phyloP scores from a whole-genome alignment of 441 rosid species.

The Jatropha podagrica region DNA sequence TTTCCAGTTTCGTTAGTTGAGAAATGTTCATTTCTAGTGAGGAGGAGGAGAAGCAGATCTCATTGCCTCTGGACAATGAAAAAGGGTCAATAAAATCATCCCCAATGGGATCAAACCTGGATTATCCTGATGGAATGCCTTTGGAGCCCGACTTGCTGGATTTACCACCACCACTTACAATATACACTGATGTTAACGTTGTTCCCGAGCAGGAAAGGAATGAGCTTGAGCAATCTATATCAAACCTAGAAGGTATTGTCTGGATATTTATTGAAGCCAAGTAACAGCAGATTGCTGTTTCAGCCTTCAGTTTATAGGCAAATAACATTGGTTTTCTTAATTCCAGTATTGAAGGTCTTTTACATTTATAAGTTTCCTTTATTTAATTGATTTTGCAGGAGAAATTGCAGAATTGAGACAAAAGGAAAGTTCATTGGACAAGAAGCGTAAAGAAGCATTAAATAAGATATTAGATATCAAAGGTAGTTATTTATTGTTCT shows the following conservation, averaged over 20 bases:
- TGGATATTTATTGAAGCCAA: not conserved
- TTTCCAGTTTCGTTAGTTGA: conserved; percentile 23
- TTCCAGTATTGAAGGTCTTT: not conserved
- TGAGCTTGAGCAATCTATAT: conserved; percentile 55
- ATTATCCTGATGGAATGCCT: conserved; percentile 29
- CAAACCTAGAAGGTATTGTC: conserved; percentile 60
- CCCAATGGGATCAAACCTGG: conserved; percentile 35
- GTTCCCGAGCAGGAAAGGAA: conserved; percentile 74
- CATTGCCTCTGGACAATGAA: conserved; percentile 29
- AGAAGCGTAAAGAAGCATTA: conserved; percentile 57
- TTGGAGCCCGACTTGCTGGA: conserved; percentile 40
- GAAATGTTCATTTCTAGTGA: conserved; percentile 37
- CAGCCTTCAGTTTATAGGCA: not conserved
- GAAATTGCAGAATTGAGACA: conserved; percentile 55
- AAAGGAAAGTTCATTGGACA: conserved; percentile 54
- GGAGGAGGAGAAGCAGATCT: conserved; percentile 28
- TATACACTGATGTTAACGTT: conserved; percentile 62
- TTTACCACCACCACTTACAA: conserved; percentile 36
- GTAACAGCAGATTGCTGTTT: not conserved
- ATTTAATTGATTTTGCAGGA: conserved; percentile 38
- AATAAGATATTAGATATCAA: conserved; percentile 70
- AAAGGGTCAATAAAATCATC: conserved; percentile 28
- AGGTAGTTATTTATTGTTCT: conserved; percentile 40
- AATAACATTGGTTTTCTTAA: not conserved
- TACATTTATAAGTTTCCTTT: conserved; percentile 6